Evolutionary conservation across 2,329 filamentous ascomycete genomes (phyloP), one percentile per base, ranked within the genome.

Genomic region (Aspergillus luchuensis): DNA sequence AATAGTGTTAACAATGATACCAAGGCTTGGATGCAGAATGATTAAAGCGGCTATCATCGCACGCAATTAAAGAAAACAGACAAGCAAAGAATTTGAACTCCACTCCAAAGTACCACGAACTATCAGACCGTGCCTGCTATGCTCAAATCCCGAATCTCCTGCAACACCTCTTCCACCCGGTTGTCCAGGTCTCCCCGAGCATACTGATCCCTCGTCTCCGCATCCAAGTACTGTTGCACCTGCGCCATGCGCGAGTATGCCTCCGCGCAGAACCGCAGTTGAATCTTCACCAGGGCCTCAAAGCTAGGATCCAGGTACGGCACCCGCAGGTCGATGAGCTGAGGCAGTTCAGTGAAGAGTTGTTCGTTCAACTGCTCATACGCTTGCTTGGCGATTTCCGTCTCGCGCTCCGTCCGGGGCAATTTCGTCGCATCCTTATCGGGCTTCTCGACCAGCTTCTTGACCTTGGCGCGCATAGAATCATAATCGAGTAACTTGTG

Each of bases 401-500:
- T 89, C 79, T 99, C 96, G 82, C 96, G 96, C 77, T 99, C 95
- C 23, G 94, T 91, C 58, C 94, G 91, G 1, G 96, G 95, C 57
- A 99, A 87, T 81, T 98, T 99, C 56, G 91, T 94, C 13, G 92
- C 91, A 74, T 99, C 95, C 83, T 99, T 99, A 83, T 99, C 95
- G 50, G 95, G 95, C 82, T 99, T 98, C 79, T 99, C 96, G 56
- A 91, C 92, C 41, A 99, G 87, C 77, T 92, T 94, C 85, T 97
- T 97, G 72, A 99, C 95, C 77, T 95, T 96, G 67, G 92, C 92
- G 64, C 95, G 91, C 79, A 98, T 89, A 17, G 93, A 88, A 76
- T 99, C 95, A 82, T 99, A 99, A 80, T 99, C 96, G 68, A 98
- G 91, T 59, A 98, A 89, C 79, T 99, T 99, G 85, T 99, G 91